phyloP scores from a whole-genome alignment of 148 eudicot species.

The Rhododendron kiyosumense region DNA sequence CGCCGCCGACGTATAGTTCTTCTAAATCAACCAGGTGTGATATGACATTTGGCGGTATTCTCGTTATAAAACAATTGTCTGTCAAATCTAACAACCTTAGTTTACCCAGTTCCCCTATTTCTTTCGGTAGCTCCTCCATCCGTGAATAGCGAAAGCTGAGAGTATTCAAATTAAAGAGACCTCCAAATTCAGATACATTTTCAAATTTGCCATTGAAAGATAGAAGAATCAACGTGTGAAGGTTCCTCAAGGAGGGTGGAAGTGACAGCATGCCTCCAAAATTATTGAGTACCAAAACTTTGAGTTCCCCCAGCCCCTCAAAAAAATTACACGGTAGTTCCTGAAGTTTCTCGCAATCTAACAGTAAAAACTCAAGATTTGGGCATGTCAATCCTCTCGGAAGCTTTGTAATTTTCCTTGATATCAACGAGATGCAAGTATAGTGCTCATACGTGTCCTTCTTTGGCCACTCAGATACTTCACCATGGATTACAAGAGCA shows the following conservation, averaged over 20 bases:
- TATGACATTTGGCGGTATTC: constrained; percentile 19
- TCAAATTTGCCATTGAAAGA: too few species aligned
- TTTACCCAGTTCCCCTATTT: constrained; percentile 22
- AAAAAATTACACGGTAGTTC: too few species aligned
- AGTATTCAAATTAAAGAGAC: too few species aligned
- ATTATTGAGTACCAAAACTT: constrained; percentile 3
- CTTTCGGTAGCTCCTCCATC: not conserved
- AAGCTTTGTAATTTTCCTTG: too few species aligned
- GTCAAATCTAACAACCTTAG: constrained; percentile 8
- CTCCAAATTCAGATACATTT: too few species aligned
- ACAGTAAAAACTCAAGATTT: too few species aligned
- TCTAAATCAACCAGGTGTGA: not conserved
- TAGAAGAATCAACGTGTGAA: too few species aligned
- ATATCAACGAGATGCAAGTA: constrained; percentile 27
- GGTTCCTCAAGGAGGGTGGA: too few species aligned
- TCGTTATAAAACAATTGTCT: not conserved
- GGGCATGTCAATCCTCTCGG: too few species aligned
- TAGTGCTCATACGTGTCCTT: constrained; percentile 9
- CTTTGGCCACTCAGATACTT: constrained; percentile 28
- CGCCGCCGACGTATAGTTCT: not conserved
- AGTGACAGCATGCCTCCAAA: too few species aligned
- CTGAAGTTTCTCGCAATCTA: too few species aligned
- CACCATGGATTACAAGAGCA: constrained; percentile 9
- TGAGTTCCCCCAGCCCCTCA: constrained; percentile 7
- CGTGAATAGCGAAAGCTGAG: too few species aligned